Evolutionary conservation across 148 eudicot genomes (phyloP).

Genomic region (Fallopia convolvulus): DNA sequence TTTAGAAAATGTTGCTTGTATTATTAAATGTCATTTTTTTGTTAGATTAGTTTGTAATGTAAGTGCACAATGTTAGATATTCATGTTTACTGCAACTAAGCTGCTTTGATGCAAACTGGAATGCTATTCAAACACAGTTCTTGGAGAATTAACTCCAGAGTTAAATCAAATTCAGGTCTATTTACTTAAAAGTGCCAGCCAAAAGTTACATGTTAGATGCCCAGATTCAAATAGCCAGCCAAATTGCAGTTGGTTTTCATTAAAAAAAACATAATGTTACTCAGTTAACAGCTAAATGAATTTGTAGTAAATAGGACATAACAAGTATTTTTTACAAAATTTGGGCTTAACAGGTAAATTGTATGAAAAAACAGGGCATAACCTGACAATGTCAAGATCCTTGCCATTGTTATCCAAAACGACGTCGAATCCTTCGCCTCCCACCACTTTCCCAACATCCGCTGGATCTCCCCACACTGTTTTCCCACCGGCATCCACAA

Average conservation of each 20-base stretch:
- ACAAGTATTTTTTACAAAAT: not conserved
- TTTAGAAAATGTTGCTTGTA: not conserved
- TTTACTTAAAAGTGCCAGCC: too few relatives aligned
- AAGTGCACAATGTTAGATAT: not conserved
- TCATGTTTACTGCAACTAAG: not conserved
- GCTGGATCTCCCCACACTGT: conserved; percentile 90
- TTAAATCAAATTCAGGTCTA: too few relatives aligned
- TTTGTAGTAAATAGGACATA: too few relatives aligned
- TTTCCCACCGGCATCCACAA: conserved; percentile 72
- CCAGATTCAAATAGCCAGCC: too few relatives aligned
- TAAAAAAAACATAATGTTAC: too few relatives aligned
- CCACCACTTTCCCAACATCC: conserved; percentile 62
- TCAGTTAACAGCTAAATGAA: not conserved
- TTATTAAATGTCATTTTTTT: not conserved
- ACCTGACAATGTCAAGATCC: conserved; percentile 91
- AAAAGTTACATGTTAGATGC: too few relatives aligned
- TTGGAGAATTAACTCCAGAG: too few relatives aligned
- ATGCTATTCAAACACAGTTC: too few relatives aligned
- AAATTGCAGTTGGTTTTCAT: too few relatives aligned
- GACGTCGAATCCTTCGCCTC: conserved; percentile 61
- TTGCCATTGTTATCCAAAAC: conserved; percentile 96
- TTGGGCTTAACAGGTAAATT: not conserved
- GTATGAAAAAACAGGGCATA: not conserved
- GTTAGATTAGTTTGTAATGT: not conserved
- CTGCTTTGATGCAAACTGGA: not conserved